Percentiles rank a stretch among this genome's conserved stretches.
phyloP scores from a whole-genome alignment of 2,329 filamentous ascomycete species.

The Pseudofabraea citricarpa region DNA sequence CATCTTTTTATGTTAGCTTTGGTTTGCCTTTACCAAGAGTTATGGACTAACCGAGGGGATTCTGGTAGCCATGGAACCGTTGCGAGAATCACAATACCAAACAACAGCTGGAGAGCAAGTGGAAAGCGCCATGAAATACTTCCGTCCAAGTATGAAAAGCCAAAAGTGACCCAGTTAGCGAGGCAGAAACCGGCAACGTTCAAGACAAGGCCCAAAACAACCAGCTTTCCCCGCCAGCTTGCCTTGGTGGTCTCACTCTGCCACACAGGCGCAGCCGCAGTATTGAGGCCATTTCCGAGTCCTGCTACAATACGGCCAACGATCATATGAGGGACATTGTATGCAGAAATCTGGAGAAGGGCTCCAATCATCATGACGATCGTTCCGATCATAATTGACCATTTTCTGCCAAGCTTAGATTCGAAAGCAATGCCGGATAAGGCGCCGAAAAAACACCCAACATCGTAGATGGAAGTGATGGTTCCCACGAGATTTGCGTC shows the following conservation, averaged over 20 bases:
- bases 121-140: conserved; percentile 52
- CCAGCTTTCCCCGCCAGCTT: conserved; percentile 1
- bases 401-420: not conserved
- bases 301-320: conserved; percentile 4
- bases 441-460: conserved; percentile 4
- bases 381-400: not conserved
- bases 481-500: conserved; percentile 1
- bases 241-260: conserved; percentile 3
- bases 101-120: conserved; percentile 40
- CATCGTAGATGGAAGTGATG: conserved; percentile 2
- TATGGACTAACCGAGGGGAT: not conserved
- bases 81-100: not conserved
- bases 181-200: conserved; percentile 22
- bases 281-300: conserved; percentile 2
- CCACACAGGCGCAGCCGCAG: conserved; percentile 3
- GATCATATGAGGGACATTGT: conserved; percentile 1
- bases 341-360: not conserved
- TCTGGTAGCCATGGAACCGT: conserved; percentile 1
- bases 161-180: conserved; percentile 54
- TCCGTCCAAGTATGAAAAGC: conserved; percentile 42
- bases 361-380: not conserved
- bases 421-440: not conserved
- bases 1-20: conserved; percentile 30
- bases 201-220: not conserved
- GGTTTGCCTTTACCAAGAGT: no score